phyloP scores from a whole-genome alignment of 805 yeast genomes.

The Kodamaea laetipori region DNA sequence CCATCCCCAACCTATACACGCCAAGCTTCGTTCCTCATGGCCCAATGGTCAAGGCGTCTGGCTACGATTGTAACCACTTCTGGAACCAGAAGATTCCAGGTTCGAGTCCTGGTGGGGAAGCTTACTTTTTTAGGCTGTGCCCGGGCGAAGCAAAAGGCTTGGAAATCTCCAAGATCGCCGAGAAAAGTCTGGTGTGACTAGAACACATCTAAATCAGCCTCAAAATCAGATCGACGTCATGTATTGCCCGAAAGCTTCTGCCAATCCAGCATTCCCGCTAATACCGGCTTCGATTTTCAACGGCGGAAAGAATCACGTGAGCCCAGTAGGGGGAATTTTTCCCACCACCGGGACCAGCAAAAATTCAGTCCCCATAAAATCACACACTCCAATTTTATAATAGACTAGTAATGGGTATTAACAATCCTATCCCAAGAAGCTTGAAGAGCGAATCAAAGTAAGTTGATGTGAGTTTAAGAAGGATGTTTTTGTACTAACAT shows the following conservation, averaged over 20 bases:
- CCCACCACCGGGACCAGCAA: not conserved
- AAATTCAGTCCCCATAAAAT: not conserved
- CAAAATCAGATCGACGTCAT: too few relatives aligned
- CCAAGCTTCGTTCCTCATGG: constrained; percentile 49
- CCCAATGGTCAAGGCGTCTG: constrained; percentile 57
- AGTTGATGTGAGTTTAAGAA: constrained; percentile 30
- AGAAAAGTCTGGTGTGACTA: constrained; percentile 2
- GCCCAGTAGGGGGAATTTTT: constrained; percentile 1
- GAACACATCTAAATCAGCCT: not conserved
- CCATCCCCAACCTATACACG: not conserved
- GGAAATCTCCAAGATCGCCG: too few relatives aligned
- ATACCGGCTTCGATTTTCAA: too few relatives aligned
- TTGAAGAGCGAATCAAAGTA: constrained; percentile 83
- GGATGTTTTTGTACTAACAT: constrained; percentile 23
- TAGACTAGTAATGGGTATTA: constrained; percentile 50
- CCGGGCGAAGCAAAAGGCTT: not conserved
- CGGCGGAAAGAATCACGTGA: constrained; percentile 5
- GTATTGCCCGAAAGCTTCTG: not conserved
- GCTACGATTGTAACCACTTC: constrained; percentile 46
- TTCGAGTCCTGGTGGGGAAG: constrained; percentile 61
- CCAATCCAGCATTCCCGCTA: too few relatives aligned
- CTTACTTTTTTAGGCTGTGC: constrained; percentile 32
- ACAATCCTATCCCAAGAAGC: constrained; percentile 93
- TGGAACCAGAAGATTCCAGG: constrained; percentile 55
- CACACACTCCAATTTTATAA: too few relatives aligned